Evolutionary conservation across 306 rosid species (phyloP).

Genomic region (Arachis hypogaea): DNA sequence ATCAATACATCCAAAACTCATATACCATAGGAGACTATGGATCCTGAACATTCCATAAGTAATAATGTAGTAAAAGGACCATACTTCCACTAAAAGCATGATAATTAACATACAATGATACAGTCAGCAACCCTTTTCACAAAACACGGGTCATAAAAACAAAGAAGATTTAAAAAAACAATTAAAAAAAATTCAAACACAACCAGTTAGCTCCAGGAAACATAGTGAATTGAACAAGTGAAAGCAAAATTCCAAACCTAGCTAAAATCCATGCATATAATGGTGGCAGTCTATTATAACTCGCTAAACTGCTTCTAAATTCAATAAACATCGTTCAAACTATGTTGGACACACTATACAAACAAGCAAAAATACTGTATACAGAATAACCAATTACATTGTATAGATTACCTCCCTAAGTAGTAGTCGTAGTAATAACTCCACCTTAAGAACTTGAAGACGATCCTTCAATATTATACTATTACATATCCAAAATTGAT

Average conservation of each 20-base stretch:
- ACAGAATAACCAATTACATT: no score
- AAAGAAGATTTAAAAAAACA: slow-evolving; percentile 44
- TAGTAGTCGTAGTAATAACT: slow-evolving; percentile 18
- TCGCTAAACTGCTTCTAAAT: not conserved
- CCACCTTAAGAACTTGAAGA: slow-evolving; percentile 64
- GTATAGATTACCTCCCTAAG: slow-evolving; percentile 60
- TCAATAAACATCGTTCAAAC: no score
- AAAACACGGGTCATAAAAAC: slow-evolving; percentile 51
- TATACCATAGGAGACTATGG: slow-evolving; percentile 23
- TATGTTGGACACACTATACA: no score
- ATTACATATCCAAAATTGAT: no score
- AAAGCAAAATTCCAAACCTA: slow-evolving; percentile 57
- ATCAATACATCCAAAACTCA: no score
- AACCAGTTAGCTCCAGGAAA: slow-evolving; percentile 47
- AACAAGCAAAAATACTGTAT: no score
- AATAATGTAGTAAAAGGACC: slow-evolving; percentile 31
- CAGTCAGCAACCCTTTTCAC: slow-evolving; percentile 27
- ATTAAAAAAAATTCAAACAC: slow-evolving; percentile 55
- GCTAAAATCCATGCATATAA: slow-evolving; percentile 64
- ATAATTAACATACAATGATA: slow-evolving; percentile 42
- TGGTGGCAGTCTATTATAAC: slow-evolving; percentile 52
- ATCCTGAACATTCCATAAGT: slow-evolving; percentile 32
- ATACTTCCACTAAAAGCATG: slow-evolving; percentile 37
- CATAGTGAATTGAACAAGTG: slow-evolving; percentile 40
- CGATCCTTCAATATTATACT: slow-evolving; percentile 51